Conservation (phyloP, 2,329 filamentous ascomycete species). For the Xylariaceae sp. region DNA sequence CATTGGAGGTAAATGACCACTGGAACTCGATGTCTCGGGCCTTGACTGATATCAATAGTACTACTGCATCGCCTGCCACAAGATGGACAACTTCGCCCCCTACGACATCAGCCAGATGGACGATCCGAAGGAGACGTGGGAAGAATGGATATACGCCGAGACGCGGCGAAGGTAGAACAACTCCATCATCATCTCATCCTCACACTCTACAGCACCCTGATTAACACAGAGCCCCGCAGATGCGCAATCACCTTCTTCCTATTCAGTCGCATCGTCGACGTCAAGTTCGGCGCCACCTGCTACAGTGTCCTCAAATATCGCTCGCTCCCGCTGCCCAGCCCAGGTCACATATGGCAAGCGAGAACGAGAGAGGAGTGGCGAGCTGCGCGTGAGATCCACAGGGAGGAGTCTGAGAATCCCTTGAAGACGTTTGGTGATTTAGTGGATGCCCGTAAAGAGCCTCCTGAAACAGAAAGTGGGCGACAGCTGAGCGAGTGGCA, state of each 20-base stretch:
- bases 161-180: constrained; percentile 18
- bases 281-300: constrained; percentile 14
- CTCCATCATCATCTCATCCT: neutral
- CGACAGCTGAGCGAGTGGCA: constrained; percentile 17
- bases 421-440: constrained; percentile 19
- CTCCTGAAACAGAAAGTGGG: constrained; percentile 7
- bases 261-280: constrained; percentile 18
- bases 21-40: constrained; percentile 3
- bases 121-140: constrained; percentile 17
- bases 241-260: constrained; percentile 21
- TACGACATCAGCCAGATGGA: constrained; percentile 13
- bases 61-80: neutral
- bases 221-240: constrained; percentile 5
- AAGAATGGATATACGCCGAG: constrained; percentile 20
- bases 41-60: constrained; percentile 11
- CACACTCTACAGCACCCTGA: neutral
- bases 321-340: constrained; percentile 15
- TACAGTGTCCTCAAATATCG: constrained; percentile 16
- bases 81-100: constrained; percentile 8
- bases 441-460: constrained; percentile 12
- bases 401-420: neutral
- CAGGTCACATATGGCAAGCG: constrained; percentile 17
- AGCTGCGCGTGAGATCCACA: constrained; percentile 7
- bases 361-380: constrained; percentile 17
- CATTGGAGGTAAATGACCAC: constrained; percentile 7